Base-by-base conservation (phyloP, 768 basidiomycete species). In the Postia placenta region DNA sequence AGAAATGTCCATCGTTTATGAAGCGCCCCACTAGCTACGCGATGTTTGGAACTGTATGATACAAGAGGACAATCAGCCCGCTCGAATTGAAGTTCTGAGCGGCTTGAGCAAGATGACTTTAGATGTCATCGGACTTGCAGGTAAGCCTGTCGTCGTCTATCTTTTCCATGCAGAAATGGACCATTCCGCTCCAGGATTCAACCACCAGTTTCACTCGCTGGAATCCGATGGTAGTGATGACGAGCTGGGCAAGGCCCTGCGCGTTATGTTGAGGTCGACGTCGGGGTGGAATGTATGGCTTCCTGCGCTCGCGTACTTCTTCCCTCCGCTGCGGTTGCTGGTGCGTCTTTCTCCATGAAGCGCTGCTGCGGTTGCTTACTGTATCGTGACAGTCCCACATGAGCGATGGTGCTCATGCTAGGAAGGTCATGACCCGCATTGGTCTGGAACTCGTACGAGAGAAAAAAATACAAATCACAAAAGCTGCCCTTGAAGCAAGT, bases 401-500 rank as follows among this genome's bases (percentile, higher is more conserved):
- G 33, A 9, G 11, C 9, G 33, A 35, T 56, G 1, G n/a, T n/a
- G 52, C 42, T 2, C 25, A 37, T 4, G 60, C 61, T 3, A 50
- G 53, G 39, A 42, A 36, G 22, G 53, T 56, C 23, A 60, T 65
- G 58, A 56, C 50, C 6, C 57, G 63, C 4, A 58, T 69, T 24
- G 68, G 67, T 20, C 43, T 50, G 24, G 40, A 62, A 27, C 48
- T 69, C 28, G 57, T 68, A 12, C 55, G 53, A 4, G 57, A 64
- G 58, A 68, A 61, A 60, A 70, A 68, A 53, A 61, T 61, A 2
- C 60, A 59, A 11, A 64, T 71, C 5, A 50, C 56, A 9, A 67
- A 65, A 52, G 60, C 58, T 5, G 60, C 58, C 7, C 61, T 68
- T 2, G 59, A 57, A 11, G 57, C 61, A 36, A 52, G 65, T 22